A percentile compares a stretch with the other conserved stretches of the same genome.
These are phyloP conservation scores for Blastomyces gilchristii DNA, from an alignment of 2,329 filamentous ascomycete species.

Conservation along the genomic window DNA sequence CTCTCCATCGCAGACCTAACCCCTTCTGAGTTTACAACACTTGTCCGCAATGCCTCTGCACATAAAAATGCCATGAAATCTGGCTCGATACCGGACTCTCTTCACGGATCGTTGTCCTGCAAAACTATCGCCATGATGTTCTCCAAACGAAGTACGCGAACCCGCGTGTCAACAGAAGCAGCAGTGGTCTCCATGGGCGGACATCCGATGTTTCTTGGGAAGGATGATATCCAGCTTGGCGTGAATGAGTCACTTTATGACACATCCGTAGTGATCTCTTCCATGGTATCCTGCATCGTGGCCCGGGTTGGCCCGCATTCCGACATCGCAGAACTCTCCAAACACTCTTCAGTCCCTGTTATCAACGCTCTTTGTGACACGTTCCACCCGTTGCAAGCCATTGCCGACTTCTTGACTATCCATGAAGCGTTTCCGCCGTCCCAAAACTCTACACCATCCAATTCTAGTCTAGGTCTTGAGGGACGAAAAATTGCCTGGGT, in stretches of 20 bases:
- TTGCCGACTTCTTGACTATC: conserved; percentile 89
- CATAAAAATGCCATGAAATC: conserved; percentile 72
- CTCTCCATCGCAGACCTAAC: conserved; percentile 84
- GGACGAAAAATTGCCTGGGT: conserved; percentile 92
- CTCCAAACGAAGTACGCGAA: conserved; percentile 89
- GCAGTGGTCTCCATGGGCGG: conserved; percentile 82
- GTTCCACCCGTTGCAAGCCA: conserved; percentile 86
- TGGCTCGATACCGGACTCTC: conserved; percentile 47
- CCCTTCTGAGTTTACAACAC: conserved; percentile 63
- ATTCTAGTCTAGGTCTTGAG: conserved; percentile 55
- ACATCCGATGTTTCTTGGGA: conserved; percentile 91
- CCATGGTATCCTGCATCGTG: conserved; percentile 76
- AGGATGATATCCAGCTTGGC: conserved; percentile 91
- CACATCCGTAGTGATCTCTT: conserved; percentile 85
- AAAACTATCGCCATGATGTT: conserved; percentile 93
- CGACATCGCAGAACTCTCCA: conserved; percentile 61
- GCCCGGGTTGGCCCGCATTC: conserved; percentile 67
- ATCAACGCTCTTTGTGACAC: conserved; percentile 83
- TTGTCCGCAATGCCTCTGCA: conserved; percentile 70
- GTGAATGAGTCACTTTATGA: conserved; percentile 92
- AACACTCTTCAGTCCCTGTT: conserved; percentile 65
- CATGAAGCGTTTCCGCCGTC: conserved; percentile 60
- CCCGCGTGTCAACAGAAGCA: conserved; percentile 84
- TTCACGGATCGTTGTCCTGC: conserved; percentile 56
- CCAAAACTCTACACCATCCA: conserved; percentile 14